These are phyloP conservation scores for Cladosporium halotolerans DNA, from an alignment of 2,329 filamentous ascomycete species.

Conservation along the genomic window DNA sequence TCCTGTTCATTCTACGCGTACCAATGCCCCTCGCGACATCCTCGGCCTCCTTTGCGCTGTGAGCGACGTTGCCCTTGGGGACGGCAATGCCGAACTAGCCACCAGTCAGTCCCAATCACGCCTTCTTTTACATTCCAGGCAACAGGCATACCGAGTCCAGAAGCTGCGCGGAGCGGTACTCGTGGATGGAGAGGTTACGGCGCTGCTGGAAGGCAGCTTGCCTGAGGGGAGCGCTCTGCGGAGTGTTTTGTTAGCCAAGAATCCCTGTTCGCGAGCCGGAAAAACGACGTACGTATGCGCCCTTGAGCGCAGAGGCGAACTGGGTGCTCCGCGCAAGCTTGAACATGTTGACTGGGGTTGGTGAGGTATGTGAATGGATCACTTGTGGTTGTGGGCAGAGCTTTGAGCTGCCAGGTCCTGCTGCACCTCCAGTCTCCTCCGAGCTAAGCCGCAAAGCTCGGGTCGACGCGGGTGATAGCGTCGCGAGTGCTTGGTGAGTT, in stretches of 20 bases:
- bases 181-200: constrained; percentile 91
- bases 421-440: not conserved
- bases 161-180: constrained; percentile 92
- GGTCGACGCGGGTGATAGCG: too few relatives aligned
- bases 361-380: constrained; percentile 2
- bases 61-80: constrained; percentile 82
- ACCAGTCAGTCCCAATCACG: constrained; percentile 1
- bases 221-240: constrained; percentile 51
- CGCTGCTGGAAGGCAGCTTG: constrained; percentile 54
- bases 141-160: constrained; percentile 55
- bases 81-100: constrained; percentile 89
- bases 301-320: constrained; percentile 72
- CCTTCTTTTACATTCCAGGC: not conserved
- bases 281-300: constrained; percentile 56
- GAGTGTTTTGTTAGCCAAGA: not conserved
- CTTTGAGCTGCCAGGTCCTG: not conserved
- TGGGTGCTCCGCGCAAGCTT: constrained; percentile 77
- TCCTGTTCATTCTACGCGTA: constrained; percentile 33
- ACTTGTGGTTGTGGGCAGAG: constrained; percentile 8
- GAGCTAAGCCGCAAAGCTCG: not conserved
- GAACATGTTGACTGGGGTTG: constrained; percentile 57
- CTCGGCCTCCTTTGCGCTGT: constrained; percentile 80
- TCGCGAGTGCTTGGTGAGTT: not conserved
- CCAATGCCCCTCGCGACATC: constrained; percentile 83
- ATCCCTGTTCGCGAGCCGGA: not conserved